phyloP scores from a whole-genome alignment of 2,329 filamentous ascomycete genomes.

The Trichophyton simii region DNA sequence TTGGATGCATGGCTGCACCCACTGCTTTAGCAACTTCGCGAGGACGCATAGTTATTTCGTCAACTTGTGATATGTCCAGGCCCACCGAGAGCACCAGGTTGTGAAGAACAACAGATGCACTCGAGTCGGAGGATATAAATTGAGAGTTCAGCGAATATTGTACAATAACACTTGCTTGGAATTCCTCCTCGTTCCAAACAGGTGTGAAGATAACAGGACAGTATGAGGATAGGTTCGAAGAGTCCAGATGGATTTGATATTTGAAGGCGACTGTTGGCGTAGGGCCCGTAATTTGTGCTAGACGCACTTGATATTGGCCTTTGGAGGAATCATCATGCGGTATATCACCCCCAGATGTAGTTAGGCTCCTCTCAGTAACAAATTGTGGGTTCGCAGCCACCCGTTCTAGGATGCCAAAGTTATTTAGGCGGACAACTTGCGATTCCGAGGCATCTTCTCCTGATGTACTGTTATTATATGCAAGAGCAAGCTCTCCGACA shows the following conservation, averaged over 20 bases:
- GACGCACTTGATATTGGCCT: constrained; percentile 68
- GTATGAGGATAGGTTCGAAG: constrained; percentile 43
- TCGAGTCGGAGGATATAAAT: constrained; percentile 37
- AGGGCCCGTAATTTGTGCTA: constrained; percentile 58
- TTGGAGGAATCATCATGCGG: constrained; percentile 43
- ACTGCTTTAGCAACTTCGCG: constrained; percentile 31
- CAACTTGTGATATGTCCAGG: constrained; percentile 30
- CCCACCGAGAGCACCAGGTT: constrained; percentile 62
- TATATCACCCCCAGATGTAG: constrained; percentile 2
- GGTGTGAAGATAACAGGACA: constrained; percentile 63
- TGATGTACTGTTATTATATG: constrained; percentile 48
- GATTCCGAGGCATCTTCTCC: constrained; percentile 28
- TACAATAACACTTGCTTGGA: constrained; percentile 75
- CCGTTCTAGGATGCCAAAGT: constrained; percentile 76
- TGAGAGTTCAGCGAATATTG: constrained; percentile 72
- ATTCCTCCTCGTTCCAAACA: constrained; percentile 70
- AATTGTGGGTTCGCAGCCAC: constrained; percentile 91
- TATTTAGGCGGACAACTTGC: constrained; percentile 69
- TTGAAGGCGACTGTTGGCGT: constrained; percentile 66
- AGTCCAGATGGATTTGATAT: constrained; percentile 70
- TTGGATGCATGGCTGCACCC: constrained; percentile 36
- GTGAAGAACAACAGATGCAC: constrained; percentile 46
- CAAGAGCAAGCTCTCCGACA: constrained; percentile 77
- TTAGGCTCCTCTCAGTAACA: constrained; percentile 49
- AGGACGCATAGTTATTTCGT: constrained; percentile 35